Base-by-base conservation (phyloP, 2,329 filamentous ascomycete species). In the Cytospora schulzeri region DNA sequence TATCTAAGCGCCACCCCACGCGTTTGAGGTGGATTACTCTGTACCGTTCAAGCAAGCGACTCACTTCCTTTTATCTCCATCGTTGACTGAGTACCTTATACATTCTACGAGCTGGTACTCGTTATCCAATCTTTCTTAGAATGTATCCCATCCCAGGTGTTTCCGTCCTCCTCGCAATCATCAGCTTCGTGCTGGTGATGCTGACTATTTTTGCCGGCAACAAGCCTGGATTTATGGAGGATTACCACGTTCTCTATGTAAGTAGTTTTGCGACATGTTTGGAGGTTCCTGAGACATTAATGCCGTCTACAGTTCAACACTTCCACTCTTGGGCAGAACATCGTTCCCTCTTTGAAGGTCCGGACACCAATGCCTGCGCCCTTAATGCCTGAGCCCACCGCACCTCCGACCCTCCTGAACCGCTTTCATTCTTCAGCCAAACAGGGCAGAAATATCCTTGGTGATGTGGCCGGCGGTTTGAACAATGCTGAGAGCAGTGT, bases 231-330 rank as follows among this genome's bases (percentile, higher is more conserved):
- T 73, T 74, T 35, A 68, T 79, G 67, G 76, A 79, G 41, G 73
- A 76, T 14, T 78, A 75, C 64, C 75, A 78, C 38, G 71, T 79
- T 45, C 72, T 79, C 33, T 73, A 75, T 54, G 77, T 78, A 69
- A 59, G 76, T 71, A 24, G 7, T 11, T 26, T 53, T 11, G 1
- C n/a, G 19, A 57, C 31, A 7, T 4, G 8, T 22, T 3, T 14
- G 19, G n/a, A 5, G 17, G 6, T 9, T n/a, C 11, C n/a, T 8
- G 22, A 22, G 29, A 57, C 4, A 56, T 64, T 69, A 33, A 70
- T 45, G 12, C 8, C 5, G 0, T 9, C 22, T 29, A 4, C 57
- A 79, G 77, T 73, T 80, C 66, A 79, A 80, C 71, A 77, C 77
- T 64, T 78, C 78, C 22, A 69, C 71, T 17, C 75, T 80, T 38